Conservation (phyloP, 306 rosid species). For the Cotoneaster glaucophyllus region DNA sequence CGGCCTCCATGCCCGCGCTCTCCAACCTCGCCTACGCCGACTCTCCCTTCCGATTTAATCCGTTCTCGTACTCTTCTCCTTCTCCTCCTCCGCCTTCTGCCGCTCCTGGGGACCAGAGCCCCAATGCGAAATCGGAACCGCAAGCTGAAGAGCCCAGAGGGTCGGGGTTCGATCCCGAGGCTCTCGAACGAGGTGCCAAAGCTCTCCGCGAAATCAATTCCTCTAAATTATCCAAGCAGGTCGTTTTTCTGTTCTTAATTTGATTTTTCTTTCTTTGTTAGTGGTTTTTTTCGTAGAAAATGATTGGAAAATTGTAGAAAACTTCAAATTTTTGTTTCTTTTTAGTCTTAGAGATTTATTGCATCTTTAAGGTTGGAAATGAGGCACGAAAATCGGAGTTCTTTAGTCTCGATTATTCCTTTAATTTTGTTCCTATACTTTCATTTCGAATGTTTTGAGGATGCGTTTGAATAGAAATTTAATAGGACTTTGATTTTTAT, state of each 20-base stretch:
- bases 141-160: constrained; percentile 62
- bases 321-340: background rate
- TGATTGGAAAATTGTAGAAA: background rate
- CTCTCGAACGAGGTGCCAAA: constrained; percentile 84
- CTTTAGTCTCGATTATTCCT: background rate
- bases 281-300: background rate
- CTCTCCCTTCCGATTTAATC: constrained; percentile 48
- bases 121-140: constrained; percentile 41
- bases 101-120: constrained; percentile 23
- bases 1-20: constrained; percentile 40
- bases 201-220: constrained; percentile 80
- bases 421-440: background rate
- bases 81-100: constrained; percentile 39
- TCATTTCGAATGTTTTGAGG: background rate
- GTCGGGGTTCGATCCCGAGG: constrained; percentile 76
- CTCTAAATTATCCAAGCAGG: constrained; percentile 63
- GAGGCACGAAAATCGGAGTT: background rate
- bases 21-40: constrained; percentile 59
- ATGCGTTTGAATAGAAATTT: background rate
- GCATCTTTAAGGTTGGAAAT: background rate
- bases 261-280: background rate
- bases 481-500: background rate
- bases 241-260: background rate
- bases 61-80: constrained; percentile 48
- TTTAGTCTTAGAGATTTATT: background rate